Evolutionary conservation across 805 yeast genomes (phyloP), one percentile per base, ranked within the genome.

Genomic region (Lipomyces yamanashiensis): DNA sequence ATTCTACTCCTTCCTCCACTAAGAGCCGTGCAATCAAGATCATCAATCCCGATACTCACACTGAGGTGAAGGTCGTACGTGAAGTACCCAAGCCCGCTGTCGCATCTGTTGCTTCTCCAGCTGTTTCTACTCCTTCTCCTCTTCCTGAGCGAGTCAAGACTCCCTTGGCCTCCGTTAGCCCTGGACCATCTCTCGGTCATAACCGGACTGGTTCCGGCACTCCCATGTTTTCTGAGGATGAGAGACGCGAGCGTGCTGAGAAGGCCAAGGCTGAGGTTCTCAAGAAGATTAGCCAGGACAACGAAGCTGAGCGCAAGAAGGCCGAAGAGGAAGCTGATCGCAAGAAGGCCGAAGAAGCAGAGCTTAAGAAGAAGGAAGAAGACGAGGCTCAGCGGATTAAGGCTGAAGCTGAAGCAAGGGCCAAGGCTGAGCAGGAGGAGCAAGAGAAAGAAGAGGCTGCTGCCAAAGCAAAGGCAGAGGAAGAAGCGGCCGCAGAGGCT

Each of bases 21-120:
- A 50, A 47, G 33, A 66, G 69, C 59, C 59, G 57, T 28, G 71
- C 71, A 15, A 63, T 67, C 64, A 67, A 64, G 59, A 70, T 69
- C 51, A 58, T 69, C 36, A 64, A 69, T 39, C 71, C 71, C 9
- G 59, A 55, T 17, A 68, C 71, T 13, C 39, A 60, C 21, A 58
- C 60, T 33, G 71, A 65, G 53, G 64, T 67, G 36, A 59, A 64
- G 41, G n/a, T 64, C 54, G 59, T 56, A 19, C 52, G 52, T n/a
- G 50, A 44, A n/a, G 53, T 43, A 36, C 2, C 52, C 45, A 54
- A 64, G 15, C 59, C 66, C 5, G 36, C 55, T 23, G 23, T 48
- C 10, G 43, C 67, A 6, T 43, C 41, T 21, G 49, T 54, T 17
- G 23, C 55, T 28, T 28, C 28, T 28, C 28, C 28, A 7, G 48